Evolutionary conservation across 2,329 filamentous ascomycete species (phyloP).

Genomic region (Alternaria sp.): DNA sequence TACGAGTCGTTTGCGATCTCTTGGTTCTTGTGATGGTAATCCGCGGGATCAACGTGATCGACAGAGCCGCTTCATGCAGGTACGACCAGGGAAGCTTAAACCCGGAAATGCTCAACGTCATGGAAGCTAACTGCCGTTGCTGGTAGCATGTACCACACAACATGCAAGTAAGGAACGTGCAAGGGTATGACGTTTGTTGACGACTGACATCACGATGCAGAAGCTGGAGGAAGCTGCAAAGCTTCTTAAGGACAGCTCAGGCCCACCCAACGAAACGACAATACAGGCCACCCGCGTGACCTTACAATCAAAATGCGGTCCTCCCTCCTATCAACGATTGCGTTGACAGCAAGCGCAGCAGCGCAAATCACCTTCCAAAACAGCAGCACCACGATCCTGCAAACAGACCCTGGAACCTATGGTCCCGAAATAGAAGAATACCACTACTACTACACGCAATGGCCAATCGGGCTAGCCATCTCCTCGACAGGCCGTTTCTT

Average conservation of each 20-base stretch:
- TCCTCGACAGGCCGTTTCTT: slow-evolving; percentile 58
- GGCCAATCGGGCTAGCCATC: slow-evolving; percentile 57
- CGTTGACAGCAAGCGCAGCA: background rate
- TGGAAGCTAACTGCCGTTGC: background rate
- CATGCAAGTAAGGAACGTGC: background rate
- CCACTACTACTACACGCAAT: slow-evolving; percentile 57
- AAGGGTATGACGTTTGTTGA: slow-evolving; percentile 1
- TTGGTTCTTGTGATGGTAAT: background rate
- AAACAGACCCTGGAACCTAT: slow-evolving; percentile 56
- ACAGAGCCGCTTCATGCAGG: slow-evolving; percentile 4
- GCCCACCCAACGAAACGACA: background rate
- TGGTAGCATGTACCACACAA: background rate
- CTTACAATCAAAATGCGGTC: background rate
- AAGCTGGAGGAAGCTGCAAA: background rate
- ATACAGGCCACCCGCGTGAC: background rate
- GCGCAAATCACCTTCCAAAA: slow-evolving; percentile 25
- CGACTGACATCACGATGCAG: slow-evolving; percentile 1
- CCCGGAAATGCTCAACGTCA: slow-evolving; percentile 9
- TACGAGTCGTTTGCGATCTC: background rate
- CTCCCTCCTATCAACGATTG: background rate
- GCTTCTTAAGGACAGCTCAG: background rate
- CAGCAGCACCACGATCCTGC: slow-evolving; percentile 42
- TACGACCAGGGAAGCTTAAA: slow-evolving; percentile 2
- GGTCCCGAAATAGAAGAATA: slow-evolving; percentile 57
- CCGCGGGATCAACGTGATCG: background rate